These are phyloP conservation scores for Citrus australasica DNA, from an alignment of 345 rosid species.

Conservation along the genomic window DNA sequence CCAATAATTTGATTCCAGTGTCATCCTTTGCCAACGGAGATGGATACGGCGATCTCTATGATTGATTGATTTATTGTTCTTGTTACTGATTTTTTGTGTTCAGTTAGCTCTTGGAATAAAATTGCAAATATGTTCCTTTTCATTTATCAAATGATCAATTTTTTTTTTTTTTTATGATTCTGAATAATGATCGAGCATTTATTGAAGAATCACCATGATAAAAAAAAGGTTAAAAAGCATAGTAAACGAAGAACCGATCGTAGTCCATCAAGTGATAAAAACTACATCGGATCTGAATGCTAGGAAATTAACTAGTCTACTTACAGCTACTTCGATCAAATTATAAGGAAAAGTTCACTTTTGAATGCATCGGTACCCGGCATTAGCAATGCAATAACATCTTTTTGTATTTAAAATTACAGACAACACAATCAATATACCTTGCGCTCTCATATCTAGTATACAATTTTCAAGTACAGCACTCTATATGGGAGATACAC, in stretches of 20 bases:
- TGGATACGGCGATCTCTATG: not conserved
- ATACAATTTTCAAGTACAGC: not conserved
- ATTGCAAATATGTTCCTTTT: not conserved
- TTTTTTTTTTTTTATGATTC: no score
- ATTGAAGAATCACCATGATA: no score
- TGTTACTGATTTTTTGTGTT: not conserved
- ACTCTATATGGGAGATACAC: not conserved
- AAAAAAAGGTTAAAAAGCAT: not conserved
- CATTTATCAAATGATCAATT: no score
- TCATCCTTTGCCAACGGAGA: not conserved
- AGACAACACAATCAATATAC: not conserved
- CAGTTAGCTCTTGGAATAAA: not conserved
- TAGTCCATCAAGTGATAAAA: not conserved
- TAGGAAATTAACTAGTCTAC: not conserved
- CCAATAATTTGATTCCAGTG: no score
- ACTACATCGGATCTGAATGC: no score
- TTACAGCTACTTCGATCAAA: not conserved
- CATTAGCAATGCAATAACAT: not conserved
- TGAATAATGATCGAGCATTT: no score
- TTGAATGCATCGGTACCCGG: not conserved
- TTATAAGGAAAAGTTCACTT: not conserved
- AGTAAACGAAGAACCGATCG: not conserved
- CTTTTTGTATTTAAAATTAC: not conserved
- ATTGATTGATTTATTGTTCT: not conserved
- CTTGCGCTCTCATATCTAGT: not conserved